These are phyloP conservation scores for Plasmopara muralis DNA, from an alignment of 352 stramenopile species.

Conservation along the genomic window DNA sequence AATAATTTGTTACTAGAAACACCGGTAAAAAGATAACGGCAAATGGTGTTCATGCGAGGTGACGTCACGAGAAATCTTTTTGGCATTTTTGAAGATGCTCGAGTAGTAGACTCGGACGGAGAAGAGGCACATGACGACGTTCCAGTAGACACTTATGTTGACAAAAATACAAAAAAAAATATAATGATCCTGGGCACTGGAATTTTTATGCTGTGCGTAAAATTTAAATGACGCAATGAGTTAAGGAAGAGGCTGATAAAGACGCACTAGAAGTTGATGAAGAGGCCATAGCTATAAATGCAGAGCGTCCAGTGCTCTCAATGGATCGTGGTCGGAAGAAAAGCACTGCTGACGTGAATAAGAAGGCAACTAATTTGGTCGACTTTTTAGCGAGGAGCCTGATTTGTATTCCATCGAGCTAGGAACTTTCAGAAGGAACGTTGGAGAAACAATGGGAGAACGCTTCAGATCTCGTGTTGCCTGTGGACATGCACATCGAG, in stretches of 20 bases:
- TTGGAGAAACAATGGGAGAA: slow-evolving; percentile 48
- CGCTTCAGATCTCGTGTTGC: slow-evolving; percentile 57
- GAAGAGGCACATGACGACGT: slow-evolving; percentile 7
- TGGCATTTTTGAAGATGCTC: slow-evolving; percentile 31
- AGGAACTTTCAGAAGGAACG: slow-evolving; percentile 45
- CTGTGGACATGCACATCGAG: slow-evolving; percentile 71
- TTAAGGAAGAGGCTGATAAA: slow-evolving; percentile 21
- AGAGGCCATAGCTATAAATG: slow-evolving; percentile 24
- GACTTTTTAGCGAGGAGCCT: slow-evolving; percentile 49
- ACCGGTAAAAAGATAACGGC: slow-evolving; percentile 36
- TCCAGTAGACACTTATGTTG: neutral
- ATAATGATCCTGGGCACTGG: slow-evolving; percentile 41
- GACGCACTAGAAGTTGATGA: slow-evolving; percentile 29
- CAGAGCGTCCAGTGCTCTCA: slow-evolving; percentile 8
- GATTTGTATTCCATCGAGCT: slow-evolving; percentile 35
- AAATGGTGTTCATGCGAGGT: slow-evolving; percentile 26
- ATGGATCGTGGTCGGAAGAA: slow-evolving; percentile 14
- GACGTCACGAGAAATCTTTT: slow-evolving; percentile 30
- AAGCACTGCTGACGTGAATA: slow-evolving; percentile 29
- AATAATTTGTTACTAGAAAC: slow-evolving; percentile 54
- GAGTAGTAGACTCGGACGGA: slow-evolving; percentile 35
- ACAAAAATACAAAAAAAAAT: too few relatives aligned
- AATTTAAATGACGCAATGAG: slow-evolving; percentile 29
- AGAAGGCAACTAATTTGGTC: slow-evolving; percentile 30
- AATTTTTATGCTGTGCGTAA: slow-evolving; percentile 59